Evolutionary conservation across 1,139 yeast species (phyloP).

Genomic region (Kluyveromyces sp.): DNA sequence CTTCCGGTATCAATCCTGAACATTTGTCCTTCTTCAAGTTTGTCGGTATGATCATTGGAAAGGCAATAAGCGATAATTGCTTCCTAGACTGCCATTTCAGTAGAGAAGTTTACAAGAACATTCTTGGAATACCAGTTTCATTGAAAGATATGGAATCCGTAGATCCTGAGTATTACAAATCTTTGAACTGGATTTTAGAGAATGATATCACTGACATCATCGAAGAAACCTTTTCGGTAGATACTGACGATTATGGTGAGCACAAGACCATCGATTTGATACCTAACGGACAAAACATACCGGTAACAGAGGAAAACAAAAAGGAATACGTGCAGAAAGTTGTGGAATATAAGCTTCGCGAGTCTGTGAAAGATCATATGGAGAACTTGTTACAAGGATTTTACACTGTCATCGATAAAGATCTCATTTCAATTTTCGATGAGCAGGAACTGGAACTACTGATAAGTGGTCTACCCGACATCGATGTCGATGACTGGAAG

Average conservation of each 20-base stretch:
- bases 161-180: conserved; percentile 87
- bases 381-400: conserved; percentile 81
- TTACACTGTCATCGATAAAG: conserved; percentile 87
- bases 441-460: conserved; percentile 92
- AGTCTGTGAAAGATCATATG: conserved; percentile 83
- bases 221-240: conserved; percentile 93
- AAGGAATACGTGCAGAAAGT: conserved; percentile 80
- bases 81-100: conserved; percentile 93
- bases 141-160: conserved; percentile 92
- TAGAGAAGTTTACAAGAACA: conserved; percentile 85
- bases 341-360: conserved; percentile 79
- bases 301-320: conserved; percentile 88
- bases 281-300: conserved; percentile 73
- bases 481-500: conserved; percentile 94
- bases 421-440: conserved; percentile 78
- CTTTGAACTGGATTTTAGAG: conserved; percentile 92
- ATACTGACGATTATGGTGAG: conserved; percentile 91
- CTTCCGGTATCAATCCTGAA: conserved; percentile 89
- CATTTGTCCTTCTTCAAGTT: conserved; percentile 90
- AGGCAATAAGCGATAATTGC: conserved; percentile 84
- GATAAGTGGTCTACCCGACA: conserved; percentile 92
- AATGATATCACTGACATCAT: conserved; percentile 94
- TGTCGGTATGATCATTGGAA: conserved; percentile 90
- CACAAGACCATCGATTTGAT: conserved; percentile 72
- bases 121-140: conserved; percentile 74